Base-by-base conservation (phyloP, 2,329 filamentous ascomycete species). In the Fusarium vanettenii region DNA sequence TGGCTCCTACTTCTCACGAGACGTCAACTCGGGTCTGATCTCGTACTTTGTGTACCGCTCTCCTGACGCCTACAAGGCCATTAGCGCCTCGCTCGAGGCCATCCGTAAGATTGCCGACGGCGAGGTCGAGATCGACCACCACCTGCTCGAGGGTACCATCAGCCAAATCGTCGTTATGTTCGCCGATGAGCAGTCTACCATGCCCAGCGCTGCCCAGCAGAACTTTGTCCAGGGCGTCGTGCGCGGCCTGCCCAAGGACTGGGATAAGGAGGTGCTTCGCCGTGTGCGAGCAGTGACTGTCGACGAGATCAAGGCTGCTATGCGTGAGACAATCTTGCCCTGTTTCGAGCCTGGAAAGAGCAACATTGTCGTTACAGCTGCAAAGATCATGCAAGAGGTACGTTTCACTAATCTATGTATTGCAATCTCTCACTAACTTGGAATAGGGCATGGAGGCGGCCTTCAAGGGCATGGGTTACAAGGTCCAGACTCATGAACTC, bases 41-140 rank as follows among this genome's bases (percentile, higher is more conserved):
- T 92, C 94, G 71, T 97, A 97, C 85, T 91, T 92, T 64, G 92
- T 98, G 48, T 98, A 97, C 86, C 93, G 96, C 29, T 97, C 95
- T 0, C 96, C 97, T 0, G 95, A 98, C 74, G 92, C 93, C 0
- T 94, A 91, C 84, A 97, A 95, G 82, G 97, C 97, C 1, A 97
- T 97, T 79, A 86, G 88, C 33, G 94, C 94, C 1, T 93, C 93
- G 61, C 92, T 92, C 72, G 89, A 92, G 39, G 92, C 96, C 25
- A 91, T 98, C 48, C 87, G 91, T 50, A 92, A 91, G 69, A 92
- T 97, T 76, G 92, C 93, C 3, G 89, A 91, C 29, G 96, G 95
- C 10, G 89, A 88, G 10, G 88, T 89, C 2, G 87, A 89, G 33
- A 92, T 99, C 65, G 95, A 98, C 80, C 90, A 92, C 64, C 88